Evolutionary conservation across 176 grass and related monocot genomes (phyloP).

Genomic region (Lolium multiflorum): DNA sequence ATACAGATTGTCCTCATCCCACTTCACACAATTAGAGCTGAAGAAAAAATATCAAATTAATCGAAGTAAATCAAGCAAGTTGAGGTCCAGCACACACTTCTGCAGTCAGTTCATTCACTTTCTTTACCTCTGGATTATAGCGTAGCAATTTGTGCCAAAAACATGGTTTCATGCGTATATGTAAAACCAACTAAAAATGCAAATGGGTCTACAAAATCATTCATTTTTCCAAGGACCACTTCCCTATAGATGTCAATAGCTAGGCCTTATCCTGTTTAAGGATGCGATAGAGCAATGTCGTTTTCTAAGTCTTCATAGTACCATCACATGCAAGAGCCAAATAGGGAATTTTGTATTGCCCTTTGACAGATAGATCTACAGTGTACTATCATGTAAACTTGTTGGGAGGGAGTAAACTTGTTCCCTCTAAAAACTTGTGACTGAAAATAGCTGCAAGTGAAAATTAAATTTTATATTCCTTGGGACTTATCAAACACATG

Average conservation of each 20-base stretch:
- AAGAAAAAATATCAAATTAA: constrained; percentile 26
- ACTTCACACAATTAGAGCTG: constrained; percentile 60
- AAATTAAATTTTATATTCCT: background rate
- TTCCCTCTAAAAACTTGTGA: background rate
- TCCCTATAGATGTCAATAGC: constrained; percentile 5
- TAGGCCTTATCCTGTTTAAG: background rate
- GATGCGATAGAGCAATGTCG: background rate
- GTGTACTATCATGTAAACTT: background rate
- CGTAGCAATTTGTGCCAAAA: constrained; percentile 2
- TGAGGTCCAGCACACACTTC: constrained; percentile 1
- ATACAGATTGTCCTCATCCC: constrained; percentile 89
- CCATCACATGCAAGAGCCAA: background rate
- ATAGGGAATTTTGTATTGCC: background rate
- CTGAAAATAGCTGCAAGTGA: background rate
- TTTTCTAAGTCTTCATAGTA: constrained; percentile 11
- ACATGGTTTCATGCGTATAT: background rate
- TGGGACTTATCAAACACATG: constrained; percentile 3
- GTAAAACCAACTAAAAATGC: constrained; percentile 26
- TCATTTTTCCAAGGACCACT: background rate
- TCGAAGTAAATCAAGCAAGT: constrained; percentile 21
- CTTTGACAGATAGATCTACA: constrained; percentile 20
- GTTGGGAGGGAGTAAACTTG: background rate
- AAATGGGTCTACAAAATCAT: background rate
- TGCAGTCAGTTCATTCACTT: background rate
- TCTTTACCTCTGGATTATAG: constrained; percentile 1